phyloP scores from a whole-genome alignment of 495 filamentous ascomycete species.

The Astrothelium subdiscretum region DNA sequence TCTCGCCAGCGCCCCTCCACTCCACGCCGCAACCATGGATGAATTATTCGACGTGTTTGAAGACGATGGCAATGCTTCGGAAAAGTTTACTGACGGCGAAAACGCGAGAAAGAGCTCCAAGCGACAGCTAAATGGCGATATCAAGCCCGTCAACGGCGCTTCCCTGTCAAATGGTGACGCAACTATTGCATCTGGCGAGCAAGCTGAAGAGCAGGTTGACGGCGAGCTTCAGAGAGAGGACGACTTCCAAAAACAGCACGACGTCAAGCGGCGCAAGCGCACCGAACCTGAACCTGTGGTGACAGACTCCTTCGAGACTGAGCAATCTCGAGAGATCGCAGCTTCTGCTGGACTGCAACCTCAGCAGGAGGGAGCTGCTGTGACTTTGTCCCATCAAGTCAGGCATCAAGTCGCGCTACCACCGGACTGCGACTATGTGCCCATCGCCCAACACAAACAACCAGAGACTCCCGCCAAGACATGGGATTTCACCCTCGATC shows the following conservation, averaged over 20 bases:
- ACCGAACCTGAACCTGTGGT: conserved; percentile 68
- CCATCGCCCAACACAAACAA: conserved; percentile 79
- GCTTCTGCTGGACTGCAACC: conserved; percentile 70
- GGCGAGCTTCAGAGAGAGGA: conserved; percentile 21
- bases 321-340: conserved; percentile 78
- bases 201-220: conserved; percentile 22
- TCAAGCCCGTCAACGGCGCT: conserved; percentile 40
- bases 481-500: conserved; percentile 86
- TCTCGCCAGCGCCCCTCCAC: neutral
- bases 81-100: conserved; percentile 3
- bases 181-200: conserved; percentile 11
- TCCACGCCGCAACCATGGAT: conserved; percentile 16
- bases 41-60: conserved; percentile 33
- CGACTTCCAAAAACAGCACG: conserved; percentile 34
- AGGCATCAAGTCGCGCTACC: conserved; percentile 95
- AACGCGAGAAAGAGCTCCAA: conserved; percentile 31
- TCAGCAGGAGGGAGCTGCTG: conserved; percentile 48
- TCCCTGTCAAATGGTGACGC: conserved; percentile 6
- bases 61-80: conserved; percentile 17
- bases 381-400: conserved; percentile 89
- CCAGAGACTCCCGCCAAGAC: conserved; percentile 71
- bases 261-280: conserved; percentile 63
- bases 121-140: conserved; percentile 63
- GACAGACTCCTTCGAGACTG: conserved; percentile 92
- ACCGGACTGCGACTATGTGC: conserved; percentile 84